phyloP scores from a whole-genome alignment of 805 yeast genomes.

The Kockiozyma suomiensis region DNA sequence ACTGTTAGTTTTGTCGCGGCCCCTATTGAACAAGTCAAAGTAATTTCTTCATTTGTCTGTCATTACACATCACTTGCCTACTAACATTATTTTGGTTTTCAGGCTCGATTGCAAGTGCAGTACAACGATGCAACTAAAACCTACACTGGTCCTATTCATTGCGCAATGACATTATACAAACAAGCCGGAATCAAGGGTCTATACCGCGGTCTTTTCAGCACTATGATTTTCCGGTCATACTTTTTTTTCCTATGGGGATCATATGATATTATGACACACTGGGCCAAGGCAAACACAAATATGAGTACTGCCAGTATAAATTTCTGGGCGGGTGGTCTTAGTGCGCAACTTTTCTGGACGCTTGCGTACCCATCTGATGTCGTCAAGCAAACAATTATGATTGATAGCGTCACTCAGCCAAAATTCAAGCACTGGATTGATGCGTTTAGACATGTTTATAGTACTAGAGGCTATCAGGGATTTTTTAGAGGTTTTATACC shows the following conservation, averaged over 20 bases:
- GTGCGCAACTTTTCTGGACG: constrained; percentile 81
- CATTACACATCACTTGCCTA: too few species aligned
- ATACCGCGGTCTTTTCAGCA: constrained; percentile 80
- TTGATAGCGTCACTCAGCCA: constrained; percentile 73
- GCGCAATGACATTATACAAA: constrained; percentile 45
- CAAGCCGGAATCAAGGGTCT: constrained; percentile 70
- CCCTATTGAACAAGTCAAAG: constrained; percentile 83
- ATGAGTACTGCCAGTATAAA: constrained; percentile 71
- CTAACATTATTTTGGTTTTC: not conserved
- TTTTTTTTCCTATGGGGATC: constrained; percentile 95
- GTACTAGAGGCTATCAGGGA: constrained; percentile 55
- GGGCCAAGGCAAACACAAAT: constrained; percentile 64
- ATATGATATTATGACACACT: constrained; percentile 74
- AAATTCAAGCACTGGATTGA: constrained; percentile 69
- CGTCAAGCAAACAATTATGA: constrained; percentile 81
- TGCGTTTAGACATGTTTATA: constrained; percentile 71
- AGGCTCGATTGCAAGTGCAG: constrained; percentile 83
- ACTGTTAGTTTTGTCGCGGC: constrained; percentile 96
- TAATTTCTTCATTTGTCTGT: not conserved
- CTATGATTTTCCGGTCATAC: constrained; percentile 84
- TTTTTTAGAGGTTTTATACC: constrained; percentile 83
- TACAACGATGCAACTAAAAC: constrained; percentile 71
- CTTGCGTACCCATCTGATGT: constrained; percentile 89
- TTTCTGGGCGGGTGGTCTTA: constrained; percentile 89
- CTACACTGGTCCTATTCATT: constrained; percentile 81